Base-by-base conservation (phyloP, 1,284 basidiomycete genomes). In the Wolfiporia cocos region DNA sequence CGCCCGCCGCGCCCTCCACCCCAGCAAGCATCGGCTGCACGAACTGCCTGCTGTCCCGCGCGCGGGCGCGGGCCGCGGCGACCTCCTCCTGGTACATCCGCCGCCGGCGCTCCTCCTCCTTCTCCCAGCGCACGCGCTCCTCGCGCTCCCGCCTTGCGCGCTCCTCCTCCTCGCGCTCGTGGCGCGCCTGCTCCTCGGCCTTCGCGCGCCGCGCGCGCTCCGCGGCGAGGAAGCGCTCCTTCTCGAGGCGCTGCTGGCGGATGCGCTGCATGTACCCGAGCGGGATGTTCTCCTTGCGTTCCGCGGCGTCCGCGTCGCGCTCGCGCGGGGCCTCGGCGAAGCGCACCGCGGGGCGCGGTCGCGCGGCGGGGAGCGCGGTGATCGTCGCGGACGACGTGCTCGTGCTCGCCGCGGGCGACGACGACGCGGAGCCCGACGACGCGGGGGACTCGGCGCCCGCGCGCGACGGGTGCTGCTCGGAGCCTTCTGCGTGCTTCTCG, bases 211-310 rank as follows among this genome's bases (percentile, higher is more conserved):
- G 69, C 44, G 74, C 69, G 43, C 71, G 71, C 55, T 86, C 75
- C 54, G 72, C 71, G 39, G 69, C 72, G 50, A 87, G 65, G 53
- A 87, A 86, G 24, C 63, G 71, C 34, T 74, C 77, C 63, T 85
- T 86, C 61, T 83, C 76, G 58, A 83, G 81, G 37, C 78, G 76
- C 51, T 76, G 76, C 65, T 81, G 79, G 64, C 76, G 79, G 55
- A 74, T 71, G 37, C 82, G 78, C 53, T 83, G 63, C 28, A 81
- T 71, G 55, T 86, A 78, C 18, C 74, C 76, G 29, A 86, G 65
- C 0, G 85, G 86, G 49, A 85, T 68, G 37, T 68, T 66, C 51
- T 86, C 83, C 22, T 83, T 79, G 51, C 77, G 81, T 48, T 63
- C 58, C 42, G 35, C 18, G 12, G 23, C 34, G 2, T 28, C 20